phyloP scores from a whole-genome alignment of 371 early-diverging fungal species.

The Mortierella sp. region DNA sequence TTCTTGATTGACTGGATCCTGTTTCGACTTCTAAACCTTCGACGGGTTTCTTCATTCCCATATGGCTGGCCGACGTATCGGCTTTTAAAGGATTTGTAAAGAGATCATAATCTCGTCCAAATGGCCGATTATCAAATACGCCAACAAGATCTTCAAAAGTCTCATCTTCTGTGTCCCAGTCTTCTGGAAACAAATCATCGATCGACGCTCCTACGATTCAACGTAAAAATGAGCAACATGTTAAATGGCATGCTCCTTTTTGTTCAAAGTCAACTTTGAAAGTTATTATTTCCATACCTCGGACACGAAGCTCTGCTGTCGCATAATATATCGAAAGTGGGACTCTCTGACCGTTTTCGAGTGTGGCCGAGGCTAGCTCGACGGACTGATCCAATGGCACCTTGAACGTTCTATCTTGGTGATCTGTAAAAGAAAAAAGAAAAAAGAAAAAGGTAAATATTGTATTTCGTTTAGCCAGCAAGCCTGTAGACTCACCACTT shows the following conservation, averaged over 20 bases:
- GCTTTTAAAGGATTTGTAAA: neutral
- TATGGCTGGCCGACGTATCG: too few species aligned
- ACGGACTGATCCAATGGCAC: conserved; percentile 25
- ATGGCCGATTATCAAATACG: conserved; percentile 25
- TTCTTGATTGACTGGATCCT: neutral
- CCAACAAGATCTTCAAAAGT: conserved; percentile 20
- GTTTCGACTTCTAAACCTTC: neutral
- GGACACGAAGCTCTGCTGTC: conserved; percentile 21
- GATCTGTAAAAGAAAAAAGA: neutral
- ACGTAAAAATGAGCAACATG: too few species aligned
- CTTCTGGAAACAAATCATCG: conserved; percentile 14
- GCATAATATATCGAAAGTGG: conserved; percentile 33
- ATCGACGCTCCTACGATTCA: neutral
- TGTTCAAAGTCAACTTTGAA: neutral
- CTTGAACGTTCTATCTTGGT: conserved; percentile 15
- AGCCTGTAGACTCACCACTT: neutral
- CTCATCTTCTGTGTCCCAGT: conserved; percentile 17
- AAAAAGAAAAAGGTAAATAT: neutral
- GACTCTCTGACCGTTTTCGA: conserved; percentile 19
- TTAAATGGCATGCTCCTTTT: neutral
- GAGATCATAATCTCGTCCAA: conserved; percentile 23
- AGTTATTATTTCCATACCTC: conserved; percentile 17
- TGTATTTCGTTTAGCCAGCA: neutral
- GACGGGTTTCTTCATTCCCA: neutral
- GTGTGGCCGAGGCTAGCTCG: conserved; percentile 36